Percentiles rank a stretch among this genome's conserved stretches.
Evolutionary conservation across 768 basidiomycete species (phyloP).

Genomic region (Gymnopilus dilepis): DNA sequence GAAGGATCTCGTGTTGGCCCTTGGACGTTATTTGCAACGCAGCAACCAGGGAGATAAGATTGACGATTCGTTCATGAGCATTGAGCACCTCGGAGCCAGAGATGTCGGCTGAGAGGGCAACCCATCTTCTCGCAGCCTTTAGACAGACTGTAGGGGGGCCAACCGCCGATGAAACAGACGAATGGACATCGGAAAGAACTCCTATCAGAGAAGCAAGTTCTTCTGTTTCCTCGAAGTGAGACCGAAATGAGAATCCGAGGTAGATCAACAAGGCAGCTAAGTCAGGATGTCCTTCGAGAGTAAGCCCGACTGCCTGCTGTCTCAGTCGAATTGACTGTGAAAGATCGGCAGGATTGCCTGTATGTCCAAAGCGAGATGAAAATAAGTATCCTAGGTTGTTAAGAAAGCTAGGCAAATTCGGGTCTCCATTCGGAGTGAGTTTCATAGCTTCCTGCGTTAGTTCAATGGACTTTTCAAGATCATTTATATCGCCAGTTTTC

Average conservation of each 20-base stretch:
- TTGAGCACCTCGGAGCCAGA: slow-evolving; percentile 4
- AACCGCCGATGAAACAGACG: no score
- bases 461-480: background rate
- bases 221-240: no score
- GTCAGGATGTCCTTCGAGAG: background rate
- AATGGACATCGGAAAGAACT: no score
- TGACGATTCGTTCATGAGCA: slow-evolving; percentile 15
- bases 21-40: slow-evolving; percentile 24
- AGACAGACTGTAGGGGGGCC: no score
- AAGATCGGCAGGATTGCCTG: background rate
- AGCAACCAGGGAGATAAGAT: slow-evolving; percentile 22
- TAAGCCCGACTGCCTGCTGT: background rate
- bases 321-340: background rate
- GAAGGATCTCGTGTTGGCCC: slow-evolving; percentile 15
- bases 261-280: no score
- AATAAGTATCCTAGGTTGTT: background rate
- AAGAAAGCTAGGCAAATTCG: background rate
- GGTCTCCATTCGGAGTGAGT: background rate
- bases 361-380: background rate
- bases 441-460: background rate
- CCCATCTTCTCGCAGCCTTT: no score
- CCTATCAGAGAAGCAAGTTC: no score
- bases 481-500: background rate
- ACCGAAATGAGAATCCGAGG: no score
- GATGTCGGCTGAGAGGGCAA: no score